These are phyloP conservation scores for Boletus mariae DNA, from an alignment of 1,284 basidiomycete genomes.

Conservation along the genomic window DNA sequence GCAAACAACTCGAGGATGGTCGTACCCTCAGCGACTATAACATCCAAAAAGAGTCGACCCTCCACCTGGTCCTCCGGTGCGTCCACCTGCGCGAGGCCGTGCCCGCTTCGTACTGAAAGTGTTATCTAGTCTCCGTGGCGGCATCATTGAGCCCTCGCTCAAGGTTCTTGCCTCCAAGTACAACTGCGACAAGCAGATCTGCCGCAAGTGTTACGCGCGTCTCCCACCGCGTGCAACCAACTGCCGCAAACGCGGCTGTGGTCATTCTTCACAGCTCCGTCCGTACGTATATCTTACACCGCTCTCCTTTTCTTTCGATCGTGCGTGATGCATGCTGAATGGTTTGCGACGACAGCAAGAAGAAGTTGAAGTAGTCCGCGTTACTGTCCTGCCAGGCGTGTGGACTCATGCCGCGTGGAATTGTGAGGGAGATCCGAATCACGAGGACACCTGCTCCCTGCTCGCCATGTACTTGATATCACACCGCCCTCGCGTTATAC, in stretches of 20 bases:
- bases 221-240: conserved; percentile 99
- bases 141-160: conserved; percentile 98
- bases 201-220: conserved; percentile 99
- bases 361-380: conserved; percentile 88
- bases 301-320: not conserved
- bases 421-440: not conserved
- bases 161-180: conserved; percentile 96
- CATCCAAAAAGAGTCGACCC: conserved; percentile 99
- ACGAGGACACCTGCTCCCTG: not conserved
- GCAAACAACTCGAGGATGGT: conserved; percentile 79
- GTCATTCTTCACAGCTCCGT: conserved; percentile 93
- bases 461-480: conserved; percentile 22
- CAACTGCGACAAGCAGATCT: conserved; percentile 98
- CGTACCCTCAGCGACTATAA: conserved; percentile 95
- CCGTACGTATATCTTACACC: conserved; percentile 56
- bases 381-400: not conserved
- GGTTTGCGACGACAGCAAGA: conserved; percentile 54
- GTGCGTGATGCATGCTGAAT: not conserved
- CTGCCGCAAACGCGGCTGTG: conserved; percentile 92
- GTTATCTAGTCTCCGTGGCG: conserved; percentile 43
- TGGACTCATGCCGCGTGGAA: not conserved
- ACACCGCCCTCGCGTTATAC: conserved; percentile 2
- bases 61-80: conserved; percentile 93
- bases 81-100: conserved; percentile 18
- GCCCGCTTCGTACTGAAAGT: not conserved